Percentiles rank a stretch among this genome's conserved stretches.
These are phyloP conservation scores for Penicillium salamii DNA, from an alignment of 495 filamentous ascomycete genomes.

Conservation along the genomic window DNA sequence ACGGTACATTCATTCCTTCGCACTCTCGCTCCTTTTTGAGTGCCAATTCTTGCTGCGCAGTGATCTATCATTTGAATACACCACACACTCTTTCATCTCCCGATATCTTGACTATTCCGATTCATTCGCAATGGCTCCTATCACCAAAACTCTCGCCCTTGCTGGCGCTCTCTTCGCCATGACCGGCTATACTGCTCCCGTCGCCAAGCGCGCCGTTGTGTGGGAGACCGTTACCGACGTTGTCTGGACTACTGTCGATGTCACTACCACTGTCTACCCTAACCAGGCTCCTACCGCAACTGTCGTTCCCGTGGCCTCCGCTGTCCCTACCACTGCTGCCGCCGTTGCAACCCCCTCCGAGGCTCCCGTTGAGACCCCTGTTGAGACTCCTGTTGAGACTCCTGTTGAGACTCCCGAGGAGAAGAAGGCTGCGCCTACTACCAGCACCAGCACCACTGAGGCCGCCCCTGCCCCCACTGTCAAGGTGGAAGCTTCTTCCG, in stretches of 20 bases:
- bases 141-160: slow-evolving; percentile 42
- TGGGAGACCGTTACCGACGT: slow-evolving; percentile 34
- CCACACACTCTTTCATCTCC: slow-evolving; percentile 11
- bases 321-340: slow-evolving; percentile 10
- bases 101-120: slow-evolving; percentile 3
- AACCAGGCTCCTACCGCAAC: slow-evolving; percentile 16
- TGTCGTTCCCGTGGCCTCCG: slow-evolving; percentile 10
- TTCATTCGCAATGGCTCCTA: slow-evolving; percentile 36
- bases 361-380: slow-evolving; percentile 8
- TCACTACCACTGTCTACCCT: slow-evolving; percentile 42
- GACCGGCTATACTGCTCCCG: slow-evolving; percentile 33
- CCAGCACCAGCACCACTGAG: slow-evolving; percentile 7
- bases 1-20: slow-evolving; percentile 16
- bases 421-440: slow-evolving; percentile 9
- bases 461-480: slow-evolving; percentile 7
- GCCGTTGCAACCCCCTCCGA: no score
- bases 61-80: slow-evolving; percentile 20
- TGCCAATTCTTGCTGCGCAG: slow-evolving; percentile 38
- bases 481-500: slow-evolving; percentile 14
- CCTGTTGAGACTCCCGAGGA: slow-evolving; percentile 6
- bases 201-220: slow-evolving; percentile 38
- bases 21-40: slow-evolving; percentile 28
- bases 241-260: slow-evolving; percentile 42
- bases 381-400: slow-evolving; percentile 6
- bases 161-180: slow-evolving; percentile 40